Evolutionary conservation across 2,329 filamentous ascomycete genomes (phyloP).

Genomic region (Byssochlamys sp.): DNA sequence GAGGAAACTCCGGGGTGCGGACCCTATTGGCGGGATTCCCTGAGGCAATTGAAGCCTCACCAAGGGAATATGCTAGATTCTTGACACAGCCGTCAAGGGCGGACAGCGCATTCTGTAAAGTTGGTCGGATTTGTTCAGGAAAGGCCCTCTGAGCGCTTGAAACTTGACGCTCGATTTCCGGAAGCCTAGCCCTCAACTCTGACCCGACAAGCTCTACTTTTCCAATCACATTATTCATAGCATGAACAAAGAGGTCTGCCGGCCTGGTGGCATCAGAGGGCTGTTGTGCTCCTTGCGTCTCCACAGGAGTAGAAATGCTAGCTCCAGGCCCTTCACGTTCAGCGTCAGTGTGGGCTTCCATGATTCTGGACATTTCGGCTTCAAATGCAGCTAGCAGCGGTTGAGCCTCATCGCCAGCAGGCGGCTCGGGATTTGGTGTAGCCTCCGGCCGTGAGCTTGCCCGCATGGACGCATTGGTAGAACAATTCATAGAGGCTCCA

Average conservation of each 20-base stretch:
- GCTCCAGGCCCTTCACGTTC: constrained; percentile 6
- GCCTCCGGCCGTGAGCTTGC: constrained; percentile 8
- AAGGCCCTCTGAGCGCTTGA: constrained; percentile 25
- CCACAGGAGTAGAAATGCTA: constrained; percentile 5
- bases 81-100: constrained; percentile 29
- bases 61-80: constrained; percentile 25
- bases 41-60: constrained; percentile 27
- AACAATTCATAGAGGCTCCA: not conserved
- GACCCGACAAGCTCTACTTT: constrained; percentile 27
- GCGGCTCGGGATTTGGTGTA: constrained; percentile 6
- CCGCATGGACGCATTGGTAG: not conserved
- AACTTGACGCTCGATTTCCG: constrained; percentile 29
- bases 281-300: constrained; percentile 4
- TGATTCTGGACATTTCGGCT: constrained; percentile 27
- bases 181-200: constrained; percentile 26
- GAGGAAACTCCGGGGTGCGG: constrained; percentile 26
- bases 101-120: constrained; percentile 26
- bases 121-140: constrained; percentile 26
- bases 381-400: constrained; percentile 33
- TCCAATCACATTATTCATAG: constrained; percentile 24
- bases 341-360: constrained; percentile 13
- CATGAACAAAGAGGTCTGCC: constrained; percentile 22
- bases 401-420: constrained; percentile 14
- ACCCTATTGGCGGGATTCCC: constrained; percentile 26
- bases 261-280: constrained; percentile 14